These are phyloP conservation scores for Thymus mandschuricus DNA, from an alignment of 257 asterid genomes.

Conservation along the genomic window DNA sequence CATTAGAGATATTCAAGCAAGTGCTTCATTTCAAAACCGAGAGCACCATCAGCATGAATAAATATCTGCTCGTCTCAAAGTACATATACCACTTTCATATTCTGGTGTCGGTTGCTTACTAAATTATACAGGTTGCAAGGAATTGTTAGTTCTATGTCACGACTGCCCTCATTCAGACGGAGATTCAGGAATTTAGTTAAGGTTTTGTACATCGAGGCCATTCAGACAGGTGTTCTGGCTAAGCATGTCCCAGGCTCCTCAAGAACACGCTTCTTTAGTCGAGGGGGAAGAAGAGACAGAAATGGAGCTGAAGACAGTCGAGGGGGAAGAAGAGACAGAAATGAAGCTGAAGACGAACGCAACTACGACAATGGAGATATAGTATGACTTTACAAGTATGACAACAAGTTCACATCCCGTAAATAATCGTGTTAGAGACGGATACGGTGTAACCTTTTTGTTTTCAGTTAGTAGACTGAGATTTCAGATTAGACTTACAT, in stretches of 20 bases:
- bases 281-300: constrained; percentile 37
- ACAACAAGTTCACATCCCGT: background rate
- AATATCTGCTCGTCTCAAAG: background rate
- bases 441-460: background rate
- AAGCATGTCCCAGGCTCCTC: constrained; percentile 22
- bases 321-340: constrained; percentile 23
- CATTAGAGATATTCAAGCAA: background rate
- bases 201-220: constrained; percentile 61
- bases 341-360: constrained; percentile 18
- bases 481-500: background rate
- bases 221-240: constrained; percentile 44
- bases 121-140: constrained; percentile 67
- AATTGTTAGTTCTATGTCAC: constrained; percentile 71
- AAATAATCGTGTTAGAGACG: background rate
- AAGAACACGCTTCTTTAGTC: constrained; percentile 29
- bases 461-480: background rate
- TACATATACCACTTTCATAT: background rate
- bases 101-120: background rate
- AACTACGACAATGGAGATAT: constrained; percentile 18
- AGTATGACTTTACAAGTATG: constrained; percentile 33
- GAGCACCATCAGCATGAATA: background rate
- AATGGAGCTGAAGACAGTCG: constrained; percentile 24
- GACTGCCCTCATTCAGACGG: constrained; percentile 80
- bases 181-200: constrained; percentile 69
- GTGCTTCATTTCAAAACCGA: background rate